Evolutionary conservation across 2,329 filamentous ascomycete species (phyloP), one percentile per base, ranked within the genome.

Genomic region (Seiridium cupressi): DNA sequence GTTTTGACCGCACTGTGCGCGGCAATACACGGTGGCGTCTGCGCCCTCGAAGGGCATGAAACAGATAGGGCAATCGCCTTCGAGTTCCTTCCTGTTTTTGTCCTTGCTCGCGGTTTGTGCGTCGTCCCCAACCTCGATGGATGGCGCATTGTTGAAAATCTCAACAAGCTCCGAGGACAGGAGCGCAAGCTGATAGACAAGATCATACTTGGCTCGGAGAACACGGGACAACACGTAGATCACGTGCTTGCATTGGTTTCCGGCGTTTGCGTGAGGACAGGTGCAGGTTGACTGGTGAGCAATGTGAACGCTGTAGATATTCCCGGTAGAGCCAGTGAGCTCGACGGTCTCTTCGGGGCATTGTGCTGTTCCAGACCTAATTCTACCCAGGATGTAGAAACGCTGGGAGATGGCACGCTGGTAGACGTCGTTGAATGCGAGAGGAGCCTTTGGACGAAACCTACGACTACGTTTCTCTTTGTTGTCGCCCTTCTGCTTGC

Each of bases 241-340:
- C 34, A 87, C 75, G 65, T 90, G 88, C 67, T 90, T 90, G 80
- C 87, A 89, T 62, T 87, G 84, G 38, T 84, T 79, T 0, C 84
- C 83, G 40, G 77, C 77, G 34, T 61, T 65, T 1, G 78, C 79
- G 60, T 87, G 80, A 1, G 85, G 84, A 62, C 86, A 89, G 54
- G 79, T 76, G 69, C 86, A 89, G 0, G 65, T 73, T 0, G 85
- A 83, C 18, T 77, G 66, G n/a, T 76, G 76, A 3, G 75, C 74
- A 57, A 90, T 80, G 40, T 73, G 73, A 38, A 89, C 80, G 0
- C 73, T 82, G 70, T 90, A 90, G 60, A 90, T 77, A 63, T 89
- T 89, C 13, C 87, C 87, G 1, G 86, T 89, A 8, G 84, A 84
- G 1, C 87, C 88, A 0, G 86, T 84, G 62, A 90, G 75, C 60